These are phyloP conservation scores for Solanum pinnatisectum DNA, from an alignment of 257 asterid genomes.

Conservation along the genomic window DNA sequence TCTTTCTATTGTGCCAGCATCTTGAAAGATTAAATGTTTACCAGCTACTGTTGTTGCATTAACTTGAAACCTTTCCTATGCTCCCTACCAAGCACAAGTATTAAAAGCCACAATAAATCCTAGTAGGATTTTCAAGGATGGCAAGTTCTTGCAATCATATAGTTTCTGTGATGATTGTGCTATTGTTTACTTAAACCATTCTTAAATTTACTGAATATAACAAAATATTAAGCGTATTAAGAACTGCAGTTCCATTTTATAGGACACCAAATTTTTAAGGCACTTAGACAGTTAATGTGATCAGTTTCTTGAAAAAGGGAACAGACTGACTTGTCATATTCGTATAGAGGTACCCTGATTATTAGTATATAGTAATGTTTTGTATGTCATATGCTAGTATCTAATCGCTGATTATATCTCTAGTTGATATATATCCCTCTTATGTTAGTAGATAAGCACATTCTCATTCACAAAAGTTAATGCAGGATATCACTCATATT, in stretches of 20 bases:
- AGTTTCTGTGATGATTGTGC: neutral
- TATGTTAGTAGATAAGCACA: neutral
- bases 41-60: neutral
- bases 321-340: neutral
- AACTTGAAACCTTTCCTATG: neutral
- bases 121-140: neutral
- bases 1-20: neutral
- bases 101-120: neutral
- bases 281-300: neutral
- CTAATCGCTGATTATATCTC: neutral
- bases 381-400: neutral
- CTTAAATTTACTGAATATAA: neutral
- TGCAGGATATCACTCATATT: neutral
- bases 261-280: neutral
- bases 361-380: neutral
- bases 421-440: neutral
- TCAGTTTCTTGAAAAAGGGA: neutral
- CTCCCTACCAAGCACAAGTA: neutral
- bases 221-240: neutral
- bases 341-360: neutral
- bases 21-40: neutral
- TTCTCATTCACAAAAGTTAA: neutral
- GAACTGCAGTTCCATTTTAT: neutral
- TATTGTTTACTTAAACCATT: neutral
- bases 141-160: neutral